Evolutionary conservation across 2,329 filamentous ascomycete genomes (phyloP).

Genomic region (Thelonectria olida): DNA sequence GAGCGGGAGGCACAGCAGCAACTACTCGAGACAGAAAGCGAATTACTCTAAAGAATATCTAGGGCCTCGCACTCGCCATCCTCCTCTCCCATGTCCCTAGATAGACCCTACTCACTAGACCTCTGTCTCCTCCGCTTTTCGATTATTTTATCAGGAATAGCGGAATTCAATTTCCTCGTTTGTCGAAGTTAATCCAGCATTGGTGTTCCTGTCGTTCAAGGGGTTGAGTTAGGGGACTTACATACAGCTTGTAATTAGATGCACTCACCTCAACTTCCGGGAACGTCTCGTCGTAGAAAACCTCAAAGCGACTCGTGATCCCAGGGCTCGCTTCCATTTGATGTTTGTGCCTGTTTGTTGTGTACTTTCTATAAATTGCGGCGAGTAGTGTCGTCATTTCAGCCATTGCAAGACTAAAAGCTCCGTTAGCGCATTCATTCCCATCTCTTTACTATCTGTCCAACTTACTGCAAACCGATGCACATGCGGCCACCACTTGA

Average conservation of each 20-base stretch:
- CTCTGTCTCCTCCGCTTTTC: too few relatives aligned
- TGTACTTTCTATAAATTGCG: conserved; percentile 29
- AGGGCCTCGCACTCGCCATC: too few relatives aligned
- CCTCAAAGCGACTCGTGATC: conserved; percentile 34
- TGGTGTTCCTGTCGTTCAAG: conserved; percentile 20
- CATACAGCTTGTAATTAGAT: fast-evolving
- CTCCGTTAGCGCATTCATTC: background rate
- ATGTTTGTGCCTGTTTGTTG: conserved; percentile 24
- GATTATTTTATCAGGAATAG: too few relatives aligned
- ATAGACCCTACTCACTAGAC: too few relatives aligned
- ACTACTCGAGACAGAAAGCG: too few relatives aligned
- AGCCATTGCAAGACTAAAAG: conserved; percentile 28
- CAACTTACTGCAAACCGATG: conserved; percentile 37
- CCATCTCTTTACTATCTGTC: background rate
- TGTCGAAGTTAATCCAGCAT: conserved; percentile 30
- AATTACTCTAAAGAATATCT: too few relatives aligned
- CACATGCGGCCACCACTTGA: conserved; percentile 38
- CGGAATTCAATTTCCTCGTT: background rate
- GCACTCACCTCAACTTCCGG: conserved; percentile 20
- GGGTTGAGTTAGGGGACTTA: fast-evolving
- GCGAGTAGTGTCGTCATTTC: conserved; percentile 34
- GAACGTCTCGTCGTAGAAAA: conserved; percentile 34
- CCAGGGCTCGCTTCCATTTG: conserved; percentile 24
- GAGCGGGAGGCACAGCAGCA: too few relatives aligned
- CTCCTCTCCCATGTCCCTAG: too few relatives aligned